These are phyloP conservation scores for Capsaspora owczarzaki DNA, from an alignment of 78 protist genomes.

Conservation along the genomic window DNA sequence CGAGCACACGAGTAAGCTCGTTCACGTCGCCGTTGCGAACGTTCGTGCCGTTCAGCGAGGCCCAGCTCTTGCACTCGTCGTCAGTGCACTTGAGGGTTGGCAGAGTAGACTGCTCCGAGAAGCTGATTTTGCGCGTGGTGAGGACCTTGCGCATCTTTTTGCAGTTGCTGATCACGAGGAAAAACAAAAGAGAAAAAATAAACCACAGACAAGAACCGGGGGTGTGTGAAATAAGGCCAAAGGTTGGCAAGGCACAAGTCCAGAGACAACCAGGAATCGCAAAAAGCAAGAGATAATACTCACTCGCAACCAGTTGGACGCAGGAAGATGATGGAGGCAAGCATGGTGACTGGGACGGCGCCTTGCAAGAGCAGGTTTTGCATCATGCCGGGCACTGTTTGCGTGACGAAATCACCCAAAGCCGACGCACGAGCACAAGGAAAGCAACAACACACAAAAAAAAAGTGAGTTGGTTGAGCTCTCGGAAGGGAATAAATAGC, in stretches of 20 bases:
- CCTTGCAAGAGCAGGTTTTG: neutral
- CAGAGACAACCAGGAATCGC: neutral
- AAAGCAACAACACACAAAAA: neutral
- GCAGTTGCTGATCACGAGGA: neutral
- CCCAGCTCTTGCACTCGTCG: constrained; percentile 1
- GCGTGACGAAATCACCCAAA: neutral
- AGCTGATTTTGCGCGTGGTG: neutral
- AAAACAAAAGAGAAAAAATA: too few relatives aligned
- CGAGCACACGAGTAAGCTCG: neutral
- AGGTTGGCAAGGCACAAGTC: neutral
- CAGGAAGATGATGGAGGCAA: neutral
- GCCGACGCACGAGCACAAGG: neutral
- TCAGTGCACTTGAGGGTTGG: neutral
- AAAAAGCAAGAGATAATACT: neutral
- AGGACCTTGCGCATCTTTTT: neutral
- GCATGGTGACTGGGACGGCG: neutral
- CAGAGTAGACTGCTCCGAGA: neutral
- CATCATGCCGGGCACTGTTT: constrained; percentile 4
- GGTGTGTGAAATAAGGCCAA: neutral
- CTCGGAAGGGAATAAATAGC: neutral
- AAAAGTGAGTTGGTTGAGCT: too few relatives aligned
- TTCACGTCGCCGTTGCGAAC: neutral
- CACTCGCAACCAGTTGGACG: neutral
- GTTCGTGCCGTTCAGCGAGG: neutral
- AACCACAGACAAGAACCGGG: neutral